Percentiles rank a stretch among this genome's conserved stretches.
Evolutionary conservation across 139 green algal genomes (phyloP).

Genomic region (Pseudopediastrum boryanum): DNA sequence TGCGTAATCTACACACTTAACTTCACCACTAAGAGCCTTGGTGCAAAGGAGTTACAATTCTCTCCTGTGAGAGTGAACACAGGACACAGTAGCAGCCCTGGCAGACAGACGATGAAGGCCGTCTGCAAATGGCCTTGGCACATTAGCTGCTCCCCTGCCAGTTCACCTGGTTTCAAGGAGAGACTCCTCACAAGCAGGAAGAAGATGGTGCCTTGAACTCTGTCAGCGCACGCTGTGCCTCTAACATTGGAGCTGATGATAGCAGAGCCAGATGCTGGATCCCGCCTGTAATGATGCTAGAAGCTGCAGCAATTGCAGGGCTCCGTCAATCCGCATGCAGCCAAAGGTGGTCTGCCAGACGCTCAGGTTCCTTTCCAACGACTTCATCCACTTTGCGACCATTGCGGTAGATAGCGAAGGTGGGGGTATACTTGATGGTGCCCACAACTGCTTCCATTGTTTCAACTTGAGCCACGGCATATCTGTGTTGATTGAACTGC

Average conservation of each 20-base stretch:
- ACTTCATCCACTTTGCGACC: conserved; percentile 63
- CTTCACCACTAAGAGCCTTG: no score
- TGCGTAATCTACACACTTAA: no score
- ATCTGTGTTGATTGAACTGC: conserved; percentile 60
- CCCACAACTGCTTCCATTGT: conserved; percentile 49
- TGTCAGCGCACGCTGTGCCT: not conserved
- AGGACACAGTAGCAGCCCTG: no score
- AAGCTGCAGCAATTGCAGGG: not conserved
- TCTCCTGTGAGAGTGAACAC: no score
- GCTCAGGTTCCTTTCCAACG: conserved; percentile 52
- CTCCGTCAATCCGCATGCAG: conserved; percentile 51
- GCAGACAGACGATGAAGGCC: no score
- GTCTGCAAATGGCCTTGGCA: not conserved
- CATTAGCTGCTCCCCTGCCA: not conserved
- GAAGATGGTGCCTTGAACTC: not conserved
- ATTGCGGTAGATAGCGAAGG: conserved; percentile 63
- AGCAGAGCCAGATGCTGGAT: no score
- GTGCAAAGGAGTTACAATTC: no score
- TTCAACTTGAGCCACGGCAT: conserved; percentile 78
- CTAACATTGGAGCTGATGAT: no score
- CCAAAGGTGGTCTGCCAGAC: conserved; percentile 61
- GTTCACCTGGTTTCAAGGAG: not conserved
- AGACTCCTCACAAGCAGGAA: not conserved
- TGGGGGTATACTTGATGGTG: conserved; percentile 71
- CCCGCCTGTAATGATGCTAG: no score